Evolutionary conservation across 371 early-diverging fungal genomes (phyloP), one percentile per base, ranked within the genome.

Genomic region (Mucor velutinosus): DNA sequence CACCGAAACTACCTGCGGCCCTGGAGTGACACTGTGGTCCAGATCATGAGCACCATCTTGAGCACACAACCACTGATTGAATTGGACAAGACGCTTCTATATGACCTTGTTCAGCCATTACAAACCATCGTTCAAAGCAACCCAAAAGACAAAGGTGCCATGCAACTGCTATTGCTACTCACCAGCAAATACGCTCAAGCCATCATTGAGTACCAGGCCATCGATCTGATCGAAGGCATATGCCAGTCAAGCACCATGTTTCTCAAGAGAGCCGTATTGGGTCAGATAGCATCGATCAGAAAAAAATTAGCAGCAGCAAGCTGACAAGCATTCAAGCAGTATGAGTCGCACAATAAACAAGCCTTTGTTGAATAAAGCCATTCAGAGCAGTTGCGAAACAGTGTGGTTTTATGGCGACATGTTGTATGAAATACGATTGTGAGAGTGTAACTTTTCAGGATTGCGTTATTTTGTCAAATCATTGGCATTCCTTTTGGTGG

Each of bases 71-170:
- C 73, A 25, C 45, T 62, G 4, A 3, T 72, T 7, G 2, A 19
- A 4, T 19, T 72, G 6, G 60, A 57, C 35, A 68, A 58, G 30
- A 23, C 17, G 0, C 3, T 15, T 4, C 14, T 68, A 6, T 25
- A 41, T n/a, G 63, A 68, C 10, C 49, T 72, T 15, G 2, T 72
- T n/a, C 51, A 68, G 33, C 45, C 65, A 1, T 27, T 68, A 37
- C 39, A 58, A 17, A 27, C 35, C 0, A 62, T 62, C 1, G 73
- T 72, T 27, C 62, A 61, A 8, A 2, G 32, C 3, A 58, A 65
- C 25, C 68, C 68, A 7, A 72, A 72, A 30, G 69, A 72, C n/a
- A 72, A 72, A 33, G 49, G 41, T 5, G 61, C 68, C 0, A 72
- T 72, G 73, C 73, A 72, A 15, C 11, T 72, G 14, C 17, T 72